phyloP scores from a whole-genome alignment of 2,329 filamentous ascomycete species.

The Geosmithia putterillii region DNA sequence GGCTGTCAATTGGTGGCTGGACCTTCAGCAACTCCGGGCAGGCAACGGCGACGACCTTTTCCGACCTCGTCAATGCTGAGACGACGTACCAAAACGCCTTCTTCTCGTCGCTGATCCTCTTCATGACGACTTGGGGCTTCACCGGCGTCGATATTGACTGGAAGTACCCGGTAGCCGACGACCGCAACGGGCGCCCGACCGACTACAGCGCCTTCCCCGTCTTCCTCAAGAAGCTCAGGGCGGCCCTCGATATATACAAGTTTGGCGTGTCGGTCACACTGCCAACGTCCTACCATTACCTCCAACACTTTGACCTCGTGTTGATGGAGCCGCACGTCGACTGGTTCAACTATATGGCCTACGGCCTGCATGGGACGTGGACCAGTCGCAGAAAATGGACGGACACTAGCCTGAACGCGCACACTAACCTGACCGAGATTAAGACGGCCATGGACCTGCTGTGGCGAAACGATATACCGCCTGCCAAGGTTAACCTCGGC shows the following conservation, averaged over 20 bases:
- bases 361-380: conserved; percentile 13
- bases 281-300: conserved; percentile 11
- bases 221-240: conserved; percentile 4
- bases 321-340: conserved; percentile 3
- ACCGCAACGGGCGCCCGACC: conserved; percentile 3
- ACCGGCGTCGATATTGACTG: conserved; percentile 7
- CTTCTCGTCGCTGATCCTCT: conserved; percentile 2
- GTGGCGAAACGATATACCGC: conserved; percentile 28
- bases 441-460: conserved; percentile 25
- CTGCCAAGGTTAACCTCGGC: conserved; percentile 28
- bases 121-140: conserved; percentile 3
- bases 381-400: too few species aligned
- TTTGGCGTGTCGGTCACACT: conserved; percentile 4
- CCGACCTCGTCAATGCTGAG: conserved; percentile 9
- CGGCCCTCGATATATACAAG: not conserved
- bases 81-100: conserved; percentile 4
- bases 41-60: conserved; percentile 10
- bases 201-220: conserved; percentile 6
- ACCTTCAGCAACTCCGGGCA: conserved; percentile 13
- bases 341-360: conserved; percentile 6
- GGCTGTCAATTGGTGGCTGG: too few species aligned
- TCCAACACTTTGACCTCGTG: conserved; percentile 7
- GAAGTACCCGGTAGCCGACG: conserved; percentile 4
- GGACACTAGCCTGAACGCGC: conserved; percentile 14
- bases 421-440: conserved; percentile 37